phyloP scores from a whole-genome alignment of 2,329 filamentous ascomycete genomes.

The Neurospora sp. region DNA sequence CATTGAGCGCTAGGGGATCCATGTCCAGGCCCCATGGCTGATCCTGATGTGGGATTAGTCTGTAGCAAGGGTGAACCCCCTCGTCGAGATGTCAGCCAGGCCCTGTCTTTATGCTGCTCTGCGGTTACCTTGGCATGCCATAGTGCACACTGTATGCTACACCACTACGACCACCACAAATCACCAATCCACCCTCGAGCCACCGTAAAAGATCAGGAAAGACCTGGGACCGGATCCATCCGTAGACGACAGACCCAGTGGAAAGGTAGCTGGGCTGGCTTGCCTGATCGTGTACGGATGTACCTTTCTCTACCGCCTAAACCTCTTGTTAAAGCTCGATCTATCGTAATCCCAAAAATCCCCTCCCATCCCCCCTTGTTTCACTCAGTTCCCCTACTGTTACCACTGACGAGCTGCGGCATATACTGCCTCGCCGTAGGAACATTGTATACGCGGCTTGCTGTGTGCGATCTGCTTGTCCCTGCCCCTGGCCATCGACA shows the following conservation, averaged over 20 bases:
- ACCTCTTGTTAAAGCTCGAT: not conserved
- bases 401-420: not conserved
- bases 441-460: not conserved
- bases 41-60: not conserved
- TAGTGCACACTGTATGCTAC: not conserved
- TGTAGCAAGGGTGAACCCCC: not conserved
- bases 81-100: not conserved
- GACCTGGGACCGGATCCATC: not conserved
- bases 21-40: not conserved
- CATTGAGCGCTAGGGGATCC: not conserved
- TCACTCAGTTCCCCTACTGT: not conserved
- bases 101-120: not conserved
- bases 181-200: not conserved
- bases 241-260: not conserved
- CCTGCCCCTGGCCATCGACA: not conserved
- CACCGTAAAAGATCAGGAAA: not conserved
- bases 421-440: not conserved
- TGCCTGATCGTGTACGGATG: not conserved
- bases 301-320: not conserved
- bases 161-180: not conserved
- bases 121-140: not conserved
- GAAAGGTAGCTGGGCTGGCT: not conserved
- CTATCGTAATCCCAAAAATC: not conserved
- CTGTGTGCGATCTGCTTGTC: not conserved
- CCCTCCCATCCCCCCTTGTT: not conserved